A percentile compares a stretch with the other conserved stretches of the same genome.
Evolutionary conservation across 257 asterid genomes (phyloP).

Genomic region (Thymus mandschuricus): DNA sequence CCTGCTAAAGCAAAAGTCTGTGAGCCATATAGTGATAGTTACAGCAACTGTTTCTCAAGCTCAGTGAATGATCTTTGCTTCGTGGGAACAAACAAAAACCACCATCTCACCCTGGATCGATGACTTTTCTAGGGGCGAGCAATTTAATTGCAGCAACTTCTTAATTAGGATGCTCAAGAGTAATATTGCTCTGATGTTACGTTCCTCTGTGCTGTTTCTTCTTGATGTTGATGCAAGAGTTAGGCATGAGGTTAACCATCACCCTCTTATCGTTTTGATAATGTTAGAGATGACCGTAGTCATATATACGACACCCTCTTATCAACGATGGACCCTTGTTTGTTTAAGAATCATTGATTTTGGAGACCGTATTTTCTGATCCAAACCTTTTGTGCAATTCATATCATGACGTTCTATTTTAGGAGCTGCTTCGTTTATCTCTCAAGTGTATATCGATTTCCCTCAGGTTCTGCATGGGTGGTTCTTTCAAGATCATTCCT

Average conservation of each 20-base stretch:
- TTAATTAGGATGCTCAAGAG: background rate
- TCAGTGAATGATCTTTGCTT: too few relatives aligned
- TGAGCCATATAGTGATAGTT: background rate
- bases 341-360: background rate
- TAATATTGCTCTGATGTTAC: background rate
- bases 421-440: background rate
- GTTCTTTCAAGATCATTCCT: slow-evolving; percentile 83
- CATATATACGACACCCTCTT: too few relatives aligned
- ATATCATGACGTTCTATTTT: background rate
- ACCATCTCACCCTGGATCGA: too few relatives aligned
- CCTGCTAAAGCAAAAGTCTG: background rate
- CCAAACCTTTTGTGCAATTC: background rate
- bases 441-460: background rate
- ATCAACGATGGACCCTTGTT: background rate
- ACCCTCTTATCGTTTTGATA: background rate
- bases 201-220: background rate
- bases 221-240: background rate
- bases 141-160: background rate
- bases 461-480: slow-evolving; percentile 77
- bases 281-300: background rate
- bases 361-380: background rate
- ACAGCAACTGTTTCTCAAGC: too few relatives aligned
- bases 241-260: too few relatives aligned
- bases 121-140: too few relatives aligned
- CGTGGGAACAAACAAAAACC: too few relatives aligned